Base-by-base conservation (phyloP, 768 basidiomycete species). In the Hygrocybe coccinea region DNA sequence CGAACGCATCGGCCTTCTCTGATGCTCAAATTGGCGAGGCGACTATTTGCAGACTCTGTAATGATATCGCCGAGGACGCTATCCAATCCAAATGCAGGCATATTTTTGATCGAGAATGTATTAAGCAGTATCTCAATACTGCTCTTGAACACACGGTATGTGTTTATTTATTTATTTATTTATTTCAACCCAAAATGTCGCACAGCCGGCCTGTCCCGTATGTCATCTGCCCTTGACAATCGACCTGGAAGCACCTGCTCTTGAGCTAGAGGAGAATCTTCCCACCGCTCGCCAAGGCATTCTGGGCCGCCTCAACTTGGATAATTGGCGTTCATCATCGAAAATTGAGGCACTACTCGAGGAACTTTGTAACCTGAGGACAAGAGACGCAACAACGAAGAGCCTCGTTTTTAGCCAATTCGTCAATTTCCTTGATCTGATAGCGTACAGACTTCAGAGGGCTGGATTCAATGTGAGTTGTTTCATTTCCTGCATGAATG, bases 261-360 rank as follows among this genome's bases (percentile, higher is more conserved):
- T 98, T 17, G 95, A 97, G 66, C 66, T 93, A 7, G 88, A 88
- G 57, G 84, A 87, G 61, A 78, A 70, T 50, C 59, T 68, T 2
- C 57, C 71, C 6, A 75, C 65, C 37, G 74, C 74, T 8, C 83
- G 91, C 37, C 97, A 99, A 69, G 97, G 97, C 38, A 97, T 99
- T 50, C 81, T 99, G 12, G 91, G 91, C 24, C 84, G 95, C 9
- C 77, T 99, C 21, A 83, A 98, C 66, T 74, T 97, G 15, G 84
- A 91, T 60, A 85, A 83, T 45, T 97, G 93, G 92, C 82, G 92
- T 47, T 95, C 93, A 1, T 95, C 91, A n/a, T 86, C 93, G 4
- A 99, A 98, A 76, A 91, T 98, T 41, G 97, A 99, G 67, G 95
- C 95, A 2, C 78, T 99, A 4, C 77, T 98, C 3, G 97, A 99